Base-by-base conservation (phyloP, 345 rosid genomes). In the Pistacia vera region DNA sequence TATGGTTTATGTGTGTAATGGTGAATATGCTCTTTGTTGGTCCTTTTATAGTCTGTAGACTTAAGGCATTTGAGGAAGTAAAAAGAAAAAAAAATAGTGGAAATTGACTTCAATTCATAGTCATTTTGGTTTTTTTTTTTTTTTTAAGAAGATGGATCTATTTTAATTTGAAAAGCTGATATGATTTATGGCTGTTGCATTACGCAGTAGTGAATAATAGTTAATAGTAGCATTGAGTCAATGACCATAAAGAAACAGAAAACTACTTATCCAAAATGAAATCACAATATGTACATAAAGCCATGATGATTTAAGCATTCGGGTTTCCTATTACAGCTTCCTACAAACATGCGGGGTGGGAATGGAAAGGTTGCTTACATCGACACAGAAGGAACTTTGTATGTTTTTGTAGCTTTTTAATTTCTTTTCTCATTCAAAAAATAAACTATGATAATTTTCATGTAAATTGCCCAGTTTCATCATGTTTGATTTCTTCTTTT, bases 291-390 rank as follows among this genome's bases (percentile, higher is more conserved):
- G 64, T 58, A 11, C 36, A 17, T 54, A 11, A 33, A 59, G 2
- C 16, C 30, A 67, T 13, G 52, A 68, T 68, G 33, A 38, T 46
- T 61, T n/a, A 12, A 75, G 63, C 35, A 14, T 60, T 73, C 55
- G 33, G 38, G 41, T 80, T 30, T 36, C 64, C 62, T 41, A 74
- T 56, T 86, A 79, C 86, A 90, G 97, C 96, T 95, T 58, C 97
- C 98, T 58, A 86, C 89, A 60, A 91, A 86, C 86, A 85, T 92
- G 98, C 85, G 78, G 22, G 97, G 97, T 25, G 99, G 99, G 61
- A 95, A 93, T 80, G 98, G 98, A 30, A 93, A 95, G 86, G 97
- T 90, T 78, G 98, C 97, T 73, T 95, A 88, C 81, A 88, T 93
- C 30, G 98, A 95, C 69, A 87, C 98, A 0, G 93, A 90, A 80